Evolutionary conservation across 257 asterid genomes (phyloP).

Genomic region (Jacaranda copaia): DNA sequence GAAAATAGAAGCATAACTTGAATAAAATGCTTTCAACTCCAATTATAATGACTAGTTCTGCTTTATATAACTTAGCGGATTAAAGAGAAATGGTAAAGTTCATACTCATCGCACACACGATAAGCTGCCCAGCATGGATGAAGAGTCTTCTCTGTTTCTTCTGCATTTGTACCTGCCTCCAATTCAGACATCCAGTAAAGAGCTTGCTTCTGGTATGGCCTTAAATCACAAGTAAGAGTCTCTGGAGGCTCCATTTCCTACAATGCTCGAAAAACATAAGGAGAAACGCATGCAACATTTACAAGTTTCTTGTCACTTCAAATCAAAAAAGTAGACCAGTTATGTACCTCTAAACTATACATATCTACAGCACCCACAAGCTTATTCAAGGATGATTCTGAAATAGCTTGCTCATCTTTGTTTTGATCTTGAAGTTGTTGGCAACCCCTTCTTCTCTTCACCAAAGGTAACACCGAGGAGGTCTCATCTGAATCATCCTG

Average conservation of each 20-base stretch:
- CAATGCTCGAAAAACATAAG: conserved; percentile 22
- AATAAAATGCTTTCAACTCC: background rate
- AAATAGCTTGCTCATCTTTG: conserved; percentile 62
- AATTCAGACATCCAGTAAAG: conserved; percentile 86
- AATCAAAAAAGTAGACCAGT: background rate
- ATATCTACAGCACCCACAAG: conserved; percentile 85
- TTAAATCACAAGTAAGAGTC: conserved; percentile 67
- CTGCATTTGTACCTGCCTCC: conserved; percentile 61
- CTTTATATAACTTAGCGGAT: background rate
- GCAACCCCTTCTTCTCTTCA: conserved; percentile 63
- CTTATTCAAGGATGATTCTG: conserved; percentile 76
- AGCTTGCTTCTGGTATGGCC: conserved; percentile 89
- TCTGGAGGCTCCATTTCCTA: conserved; percentile 86
- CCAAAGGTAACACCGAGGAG: conserved; percentile 46
- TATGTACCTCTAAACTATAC: conserved; percentile 73
- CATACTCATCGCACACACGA: conserved; percentile 82
- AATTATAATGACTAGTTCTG: background rate
- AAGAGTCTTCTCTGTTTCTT: conserved; percentile 68
- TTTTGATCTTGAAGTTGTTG: conserved; percentile 42
- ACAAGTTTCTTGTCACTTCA: background rate
- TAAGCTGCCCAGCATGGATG: conserved; percentile 97
- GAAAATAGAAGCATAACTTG: background rate
- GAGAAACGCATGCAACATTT: background rate
- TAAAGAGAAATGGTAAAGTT: conserved; percentile 17
- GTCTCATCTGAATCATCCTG: conserved; percentile 55